Evolutionary conservation across 192 early-diverging fungal species (phyloP).

Genomic region (Backusella circina): DNA sequence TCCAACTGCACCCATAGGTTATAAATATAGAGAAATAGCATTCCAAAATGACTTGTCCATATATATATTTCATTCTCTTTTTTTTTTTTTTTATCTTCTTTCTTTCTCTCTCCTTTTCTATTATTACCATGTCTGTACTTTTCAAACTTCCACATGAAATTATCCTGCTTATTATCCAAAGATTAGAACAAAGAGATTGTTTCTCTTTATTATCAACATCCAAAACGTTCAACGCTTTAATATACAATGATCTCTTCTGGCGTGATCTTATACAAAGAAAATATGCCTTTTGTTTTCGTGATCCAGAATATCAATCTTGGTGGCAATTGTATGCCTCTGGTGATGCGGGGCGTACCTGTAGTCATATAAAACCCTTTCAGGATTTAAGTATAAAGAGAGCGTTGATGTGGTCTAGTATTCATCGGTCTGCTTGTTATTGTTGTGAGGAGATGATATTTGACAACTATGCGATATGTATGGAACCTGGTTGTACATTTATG

Average conservation of each 20-base stretch:
- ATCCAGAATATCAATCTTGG: background rate
- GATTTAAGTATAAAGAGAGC: background rate
- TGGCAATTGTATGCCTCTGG: background rate
- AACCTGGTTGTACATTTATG: background rate
- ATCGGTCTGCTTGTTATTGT: background rate
- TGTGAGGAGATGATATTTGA: background rate
- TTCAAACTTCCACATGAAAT: constrained; percentile 6
- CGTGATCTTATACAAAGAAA: background rate
- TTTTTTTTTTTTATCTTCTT: background rate
- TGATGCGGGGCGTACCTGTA: background rate
- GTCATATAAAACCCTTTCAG: background rate
- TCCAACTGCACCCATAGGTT: background rate
- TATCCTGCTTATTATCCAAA: background rate
- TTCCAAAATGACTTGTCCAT: background rate
- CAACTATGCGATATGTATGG: background rate
- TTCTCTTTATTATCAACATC: background rate
- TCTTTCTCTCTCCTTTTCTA: background rate
- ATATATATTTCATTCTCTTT: background rate
- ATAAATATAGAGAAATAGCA: background rate
- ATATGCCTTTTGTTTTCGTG: background rate
- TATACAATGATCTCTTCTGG: background rate
- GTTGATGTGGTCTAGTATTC: background rate
- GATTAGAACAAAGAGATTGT: background rate
- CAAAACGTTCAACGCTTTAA: background rate
- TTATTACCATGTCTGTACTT: background rate